Evolutionary conservation across 768 basidiomycete species (phyloP).

Genomic region (Coprinellus aureogranulatus): DNA sequence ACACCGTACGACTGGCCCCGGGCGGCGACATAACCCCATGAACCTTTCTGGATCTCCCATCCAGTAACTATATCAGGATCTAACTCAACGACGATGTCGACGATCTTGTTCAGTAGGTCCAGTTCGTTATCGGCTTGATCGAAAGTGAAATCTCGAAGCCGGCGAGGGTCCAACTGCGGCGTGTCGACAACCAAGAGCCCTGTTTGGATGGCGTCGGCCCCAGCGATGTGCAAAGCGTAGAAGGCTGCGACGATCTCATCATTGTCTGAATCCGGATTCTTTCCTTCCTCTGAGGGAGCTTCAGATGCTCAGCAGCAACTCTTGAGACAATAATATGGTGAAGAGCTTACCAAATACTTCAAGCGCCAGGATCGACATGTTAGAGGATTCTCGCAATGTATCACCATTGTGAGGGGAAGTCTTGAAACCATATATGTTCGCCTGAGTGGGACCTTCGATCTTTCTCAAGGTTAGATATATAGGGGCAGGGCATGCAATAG

Average conservation of each 20-base stretch:
- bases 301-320: background rate
- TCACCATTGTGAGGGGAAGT: conserved; percentile 41
- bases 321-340: too few relatives aligned
- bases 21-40: conserved; percentile 88
- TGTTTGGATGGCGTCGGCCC: conserved; percentile 33
- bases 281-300: conserved; percentile 56
- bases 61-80: conserved; percentile 92
- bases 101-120: conserved; percentile 72
- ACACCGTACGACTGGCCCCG: conserved; percentile 58
- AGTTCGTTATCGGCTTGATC: conserved; percentile 67
- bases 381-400: conserved; percentile 54
- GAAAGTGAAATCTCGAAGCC: conserved; percentile 43
- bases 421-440: conserved; percentile 66
- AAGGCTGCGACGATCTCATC: conserved; percentile 71
- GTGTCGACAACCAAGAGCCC: conserved; percentile 57
- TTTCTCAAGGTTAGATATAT: conserved; percentile 14
- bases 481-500: background rate
- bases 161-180: conserved; percentile 33
- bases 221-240: conserved; percentile 64
- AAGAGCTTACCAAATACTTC: conserved; percentile 88
- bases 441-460: conserved; percentile 77
- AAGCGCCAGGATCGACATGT: conserved; percentile 77
- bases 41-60: conserved; percentile 85
- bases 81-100: conserved; percentile 70
- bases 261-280: conserved; percentile 62